phyloP scores from a whole-genome alignment of 2,329 filamentous ascomycete species.

The Venturia aucupariae region DNA sequence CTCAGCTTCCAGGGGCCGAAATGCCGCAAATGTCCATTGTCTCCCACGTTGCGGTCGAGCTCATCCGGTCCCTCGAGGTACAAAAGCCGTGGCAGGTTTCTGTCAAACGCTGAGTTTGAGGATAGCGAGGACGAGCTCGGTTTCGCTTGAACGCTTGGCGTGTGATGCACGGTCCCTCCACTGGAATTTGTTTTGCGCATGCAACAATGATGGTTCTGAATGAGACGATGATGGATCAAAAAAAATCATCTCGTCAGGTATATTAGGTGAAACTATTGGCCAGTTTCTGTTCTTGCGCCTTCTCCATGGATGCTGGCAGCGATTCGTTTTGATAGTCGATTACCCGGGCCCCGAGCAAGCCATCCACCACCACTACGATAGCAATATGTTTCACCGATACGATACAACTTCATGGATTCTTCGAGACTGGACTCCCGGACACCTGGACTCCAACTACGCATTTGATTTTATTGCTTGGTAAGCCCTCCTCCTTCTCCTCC shows the following conservation, averaged over 20 bases:
- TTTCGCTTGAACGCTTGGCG: constrained; percentile 4
- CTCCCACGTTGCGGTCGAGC: not conserved
- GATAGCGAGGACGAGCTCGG: constrained; percentile 1
- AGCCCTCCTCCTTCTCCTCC: not conserved
- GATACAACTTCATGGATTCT: not conserved
- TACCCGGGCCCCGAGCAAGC: not conserved
- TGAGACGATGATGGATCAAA: not conserved
- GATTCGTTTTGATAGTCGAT: not conserved
- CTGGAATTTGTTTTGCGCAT: constrained; percentile 3
- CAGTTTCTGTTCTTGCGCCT: not conserved
- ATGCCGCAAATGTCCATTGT: not conserved
- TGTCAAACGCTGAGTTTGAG: not conserved
- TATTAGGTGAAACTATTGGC: not conserved
- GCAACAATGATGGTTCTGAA: not conserved
- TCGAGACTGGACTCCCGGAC: not conserved
- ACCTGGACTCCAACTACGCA: not conserved
- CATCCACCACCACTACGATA: not conserved
- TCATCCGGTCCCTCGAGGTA: not conserved
- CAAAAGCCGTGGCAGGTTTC: not conserved
- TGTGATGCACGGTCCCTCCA: not conserved
- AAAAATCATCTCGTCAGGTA: not conserved
- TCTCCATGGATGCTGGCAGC: not conserved
- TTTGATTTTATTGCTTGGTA: not conserved
- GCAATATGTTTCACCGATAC: not conserved
- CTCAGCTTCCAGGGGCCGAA: not conserved